Percentiles rank a stretch among this genome's conserved stretches.
phyloP scores from a whole-genome alignment of 2,329 filamentous ascomycete genomes.

The Spiromastix sp. region DNA sequence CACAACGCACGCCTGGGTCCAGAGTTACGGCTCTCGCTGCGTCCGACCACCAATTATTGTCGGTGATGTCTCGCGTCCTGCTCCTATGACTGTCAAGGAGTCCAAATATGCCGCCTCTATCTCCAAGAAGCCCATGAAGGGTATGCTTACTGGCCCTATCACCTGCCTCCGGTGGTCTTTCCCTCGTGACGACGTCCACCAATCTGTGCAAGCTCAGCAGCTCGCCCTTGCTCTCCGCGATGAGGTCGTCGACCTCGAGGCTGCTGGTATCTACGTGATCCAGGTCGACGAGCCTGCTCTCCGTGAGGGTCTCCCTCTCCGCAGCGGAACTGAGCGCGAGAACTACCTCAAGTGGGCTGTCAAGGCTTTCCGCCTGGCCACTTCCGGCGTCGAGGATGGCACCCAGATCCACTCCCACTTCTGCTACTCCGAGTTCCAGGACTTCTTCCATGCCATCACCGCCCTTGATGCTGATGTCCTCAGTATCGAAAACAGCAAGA shows the following conservation, averaged over 20 bases:
- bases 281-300: slow-evolving; percentile 99
- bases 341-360: slow-evolving; percentile 97
- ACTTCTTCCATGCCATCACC: slow-evolving; percentile 99
- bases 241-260: slow-evolving; percentile 95
- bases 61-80: slow-evolving; percentile 93
- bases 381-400: slow-evolving; percentile 82
- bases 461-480: slow-evolving; percentile 96
- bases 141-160: slow-evolving; percentile 98
- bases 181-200: slow-evolving; percentile 98
- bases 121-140: slow-evolving; percentile 99
- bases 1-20: slow-evolving; percentile 98
- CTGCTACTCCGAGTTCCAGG: slow-evolving; percentile 99
- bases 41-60: slow-evolving; percentile 97
- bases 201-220: slow-evolving; percentile 97
- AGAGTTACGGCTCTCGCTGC: slow-evolving; percentile 96
- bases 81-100: slow-evolving; percentile 99
- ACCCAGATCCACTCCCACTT: slow-evolving; percentile 99
- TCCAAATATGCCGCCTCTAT: slow-evolving; percentile 95
- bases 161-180: slow-evolving; percentile 99
- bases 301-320: slow-evolving; percentile 97
- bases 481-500: slow-evolving; percentile 99
- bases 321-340: slow-evolving; percentile 85
- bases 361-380: slow-evolving; percentile 93
- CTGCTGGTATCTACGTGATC: slow-evolving; percentile 93
- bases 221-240: slow-evolving; percentile 96